These are phyloP conservation scores for Apiospora hydei DNA, from an alignment of 2,329 filamentous ascomycete genomes.

Conservation along the genomic window DNA sequence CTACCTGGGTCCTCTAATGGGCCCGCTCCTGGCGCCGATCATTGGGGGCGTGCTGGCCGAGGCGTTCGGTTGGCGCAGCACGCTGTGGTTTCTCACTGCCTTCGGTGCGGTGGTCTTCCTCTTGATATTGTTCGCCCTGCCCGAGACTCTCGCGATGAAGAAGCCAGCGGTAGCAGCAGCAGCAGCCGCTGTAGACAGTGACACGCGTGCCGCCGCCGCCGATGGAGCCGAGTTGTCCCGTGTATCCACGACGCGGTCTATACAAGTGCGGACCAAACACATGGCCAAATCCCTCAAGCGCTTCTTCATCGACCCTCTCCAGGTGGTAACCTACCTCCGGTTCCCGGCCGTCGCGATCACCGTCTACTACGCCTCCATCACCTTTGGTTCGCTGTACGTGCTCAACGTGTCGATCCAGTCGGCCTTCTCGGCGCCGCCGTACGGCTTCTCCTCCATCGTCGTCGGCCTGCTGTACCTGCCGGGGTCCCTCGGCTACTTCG, in stretches of 20 bases:
- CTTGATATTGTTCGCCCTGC: constrained; percentile 66
- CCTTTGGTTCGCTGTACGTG: constrained; percentile 78
- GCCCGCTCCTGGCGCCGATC: constrained; percentile 78
- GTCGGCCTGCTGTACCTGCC: constrained; percentile 82
- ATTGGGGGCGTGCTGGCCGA: constrained; percentile 77
- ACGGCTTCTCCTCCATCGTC: constrained; percentile 71
- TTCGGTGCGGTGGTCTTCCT: constrained; percentile 69
- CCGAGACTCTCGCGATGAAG: constrained; percentile 65
- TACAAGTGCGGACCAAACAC: constrained; percentile 62
- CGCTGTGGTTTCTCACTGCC: constrained; percentile 78
- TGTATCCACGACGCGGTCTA: constrained; percentile 68
- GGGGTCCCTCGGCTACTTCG: constrained; percentile 74
- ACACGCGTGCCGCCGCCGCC: constrained; percentile 25
- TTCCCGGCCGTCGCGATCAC: constrained; percentile 78
- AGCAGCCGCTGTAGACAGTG: constrained; percentile 19
- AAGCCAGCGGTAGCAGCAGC: constrained; percentile 28
- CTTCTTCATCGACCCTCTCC: constrained; percentile 75
- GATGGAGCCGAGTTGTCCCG: constrained; percentile 47
- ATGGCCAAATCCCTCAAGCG: constrained; percentile 62
- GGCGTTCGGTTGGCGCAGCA: constrained; percentile 75
- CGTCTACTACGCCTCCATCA: constrained; percentile 76
- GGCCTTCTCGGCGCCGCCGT: constrained; percentile 71
- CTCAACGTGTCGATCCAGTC: constrained; percentile 80
- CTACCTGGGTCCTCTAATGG: constrained; percentile 79
- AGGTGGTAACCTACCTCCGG: constrained; percentile 73